Conservation (phyloP, 192 early-diverging fungal genomes). For the Coemansia reversa region DNA sequence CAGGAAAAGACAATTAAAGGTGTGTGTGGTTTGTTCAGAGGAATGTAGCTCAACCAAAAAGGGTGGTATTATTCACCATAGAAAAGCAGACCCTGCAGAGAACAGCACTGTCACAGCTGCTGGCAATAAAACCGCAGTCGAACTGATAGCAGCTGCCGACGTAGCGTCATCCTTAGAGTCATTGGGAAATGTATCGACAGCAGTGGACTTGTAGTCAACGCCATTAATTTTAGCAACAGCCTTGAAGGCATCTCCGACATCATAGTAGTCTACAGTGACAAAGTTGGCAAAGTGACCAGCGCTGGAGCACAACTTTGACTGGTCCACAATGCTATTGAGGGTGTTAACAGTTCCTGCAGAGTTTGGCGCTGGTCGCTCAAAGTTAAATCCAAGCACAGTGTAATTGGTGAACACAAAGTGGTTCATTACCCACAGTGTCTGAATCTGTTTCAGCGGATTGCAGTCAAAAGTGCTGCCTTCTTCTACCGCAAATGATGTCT, state of each 20-base stretch:
- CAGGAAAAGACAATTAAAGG: neutral
- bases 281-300: conserved; percentile 61
- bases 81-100: neutral
- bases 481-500: conserved; percentile 65
- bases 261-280: conserved; percentile 74
- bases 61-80: neutral
- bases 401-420: conserved; percentile 65
- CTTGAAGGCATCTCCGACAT: conserved; percentile 56
- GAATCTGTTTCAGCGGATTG: conserved; percentile 20
- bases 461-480: conserved; percentile 58
- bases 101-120: neutral
- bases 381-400: conserved; percentile 16
- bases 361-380: conserved; percentile 59
- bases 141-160: neutral
- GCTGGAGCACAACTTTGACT: conserved; percentile 57
- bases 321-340: conserved; percentile 50
- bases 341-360: conserved; percentile 58
- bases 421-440: conserved; percentile 70
- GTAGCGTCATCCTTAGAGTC: neutral
- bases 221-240: conserved; percentile 58
- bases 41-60: too few relatives aligned
- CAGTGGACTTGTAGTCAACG: conserved; percentile 35
- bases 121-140: neutral
- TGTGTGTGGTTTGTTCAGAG: too few relatives aligned
- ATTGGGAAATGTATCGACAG: conserved; percentile 18